These are phyloP conservation scores for Malus sylvestris DNA, from an alignment of 306 rosid genomes.

Conservation along the genomic window DNA sequence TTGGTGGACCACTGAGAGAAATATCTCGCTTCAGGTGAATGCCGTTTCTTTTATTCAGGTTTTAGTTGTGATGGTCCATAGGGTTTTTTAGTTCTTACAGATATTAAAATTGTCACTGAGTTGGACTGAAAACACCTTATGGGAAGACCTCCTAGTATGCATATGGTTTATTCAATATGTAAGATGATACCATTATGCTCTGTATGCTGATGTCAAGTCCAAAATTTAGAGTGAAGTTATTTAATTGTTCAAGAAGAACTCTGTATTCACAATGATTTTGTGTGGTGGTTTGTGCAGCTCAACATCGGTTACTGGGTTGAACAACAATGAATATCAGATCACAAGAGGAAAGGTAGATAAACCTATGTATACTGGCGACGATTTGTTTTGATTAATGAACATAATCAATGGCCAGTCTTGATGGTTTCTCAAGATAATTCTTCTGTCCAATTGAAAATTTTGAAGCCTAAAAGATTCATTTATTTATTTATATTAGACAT, in stretches of 20 bases:
- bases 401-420: not conserved
- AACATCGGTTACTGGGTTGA: conserved; percentile 73
- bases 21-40: conserved; percentile 80
- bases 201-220: not conserved
- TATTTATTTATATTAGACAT: not conserved
- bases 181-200: not conserved
- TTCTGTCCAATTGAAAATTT: not conserved
- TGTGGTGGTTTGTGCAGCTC: conserved; percentile 34
- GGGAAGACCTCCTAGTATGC: not conserved
- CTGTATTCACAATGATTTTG: not conserved
- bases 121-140: not conserved
- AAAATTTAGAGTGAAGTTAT: not conserved
- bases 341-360: conserved; percentile 71
- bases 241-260: not conserved
- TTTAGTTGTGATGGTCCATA: not conserved
- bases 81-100: not conserved
- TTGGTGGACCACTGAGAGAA: conserved; percentile 91
- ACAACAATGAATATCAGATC: conserved; percentile 94
- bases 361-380: not conserved
- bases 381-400: not conserved
- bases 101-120: not conserved
- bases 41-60: not conserved
- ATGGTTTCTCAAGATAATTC: not conserved
- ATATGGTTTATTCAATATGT: not conserved
- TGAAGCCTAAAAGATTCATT: not conserved